A percentile compares a stretch with the other conserved stretches of the same genome.
Evolutionary conservation across 352 stramenopile genomes (phyloP).

Genomic region (Phytopythium chamaehyphon): DNA sequence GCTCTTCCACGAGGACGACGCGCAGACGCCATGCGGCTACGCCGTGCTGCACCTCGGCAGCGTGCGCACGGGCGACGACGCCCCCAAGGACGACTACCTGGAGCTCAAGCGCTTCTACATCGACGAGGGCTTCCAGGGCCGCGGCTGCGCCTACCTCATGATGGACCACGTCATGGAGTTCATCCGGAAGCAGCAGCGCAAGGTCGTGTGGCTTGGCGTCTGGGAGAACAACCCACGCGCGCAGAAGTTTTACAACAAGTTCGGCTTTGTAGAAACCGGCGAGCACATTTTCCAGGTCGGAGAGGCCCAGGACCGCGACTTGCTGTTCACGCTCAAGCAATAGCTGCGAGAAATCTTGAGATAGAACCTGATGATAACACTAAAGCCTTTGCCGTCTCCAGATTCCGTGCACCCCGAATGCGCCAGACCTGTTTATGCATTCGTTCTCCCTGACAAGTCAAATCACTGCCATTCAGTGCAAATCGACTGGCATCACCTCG

Average conservation of each 20-base stretch:
- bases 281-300: constrained; percentile 23
- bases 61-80: constrained; percentile 18
- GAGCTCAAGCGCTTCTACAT: constrained; percentile 31
- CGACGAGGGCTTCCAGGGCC: constrained; percentile 23
- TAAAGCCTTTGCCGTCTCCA: no score
- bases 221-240: constrained; percentile 27
- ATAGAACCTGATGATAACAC: not conserved
- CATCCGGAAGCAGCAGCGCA: constrained; percentile 14
- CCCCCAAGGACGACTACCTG: constrained; percentile 14
- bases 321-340: constrained; percentile 14
- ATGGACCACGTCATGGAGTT: constrained; percentile 27
- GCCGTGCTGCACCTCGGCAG: constrained; percentile 19
- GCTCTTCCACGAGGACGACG: constrained; percentile 10
- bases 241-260: constrained; percentile 33
- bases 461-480: no score
- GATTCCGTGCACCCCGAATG: no score
- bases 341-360: not conserved
- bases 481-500: no score
- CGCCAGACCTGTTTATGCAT: no score
- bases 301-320: constrained; percentile 11
- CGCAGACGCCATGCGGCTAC: constrained; percentile 14
- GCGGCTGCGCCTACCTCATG: constrained; percentile 15
- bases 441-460: no score
- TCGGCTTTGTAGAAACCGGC: constrained; percentile 24
- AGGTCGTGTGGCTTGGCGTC: constrained; percentile 27